Conservation (phyloP, 208 protist species). For the Trypanosoma cruzi region DNA sequence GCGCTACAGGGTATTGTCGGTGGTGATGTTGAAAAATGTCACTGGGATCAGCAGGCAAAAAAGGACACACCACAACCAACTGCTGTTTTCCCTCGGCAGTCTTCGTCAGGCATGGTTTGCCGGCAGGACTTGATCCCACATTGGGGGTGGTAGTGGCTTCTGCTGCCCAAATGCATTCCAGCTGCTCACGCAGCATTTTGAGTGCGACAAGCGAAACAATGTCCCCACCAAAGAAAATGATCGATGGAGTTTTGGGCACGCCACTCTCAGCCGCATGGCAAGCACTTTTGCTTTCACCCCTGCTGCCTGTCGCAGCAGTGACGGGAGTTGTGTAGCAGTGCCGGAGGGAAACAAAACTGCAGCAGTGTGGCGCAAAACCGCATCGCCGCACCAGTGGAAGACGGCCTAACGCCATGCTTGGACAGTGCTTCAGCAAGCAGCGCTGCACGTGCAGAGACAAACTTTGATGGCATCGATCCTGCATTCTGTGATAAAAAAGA, state of each 20-base stretch:
- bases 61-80: slow-evolving; percentile 78
- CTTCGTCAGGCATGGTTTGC: background rate
- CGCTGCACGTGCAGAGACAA: slow-evolving; percentile 1
- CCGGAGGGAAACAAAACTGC: background rate
- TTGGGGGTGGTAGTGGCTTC: too few species aligned
- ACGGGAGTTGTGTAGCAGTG: background rate
- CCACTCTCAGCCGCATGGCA: too few species aligned
- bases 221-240: slow-evolving; percentile 89
- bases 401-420: background rate
- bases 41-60: slow-evolving; percentile 49
- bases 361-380: background rate
- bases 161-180: slow-evolving; percentile 29
- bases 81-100: slow-evolving; percentile 18
- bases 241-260: slow-evolving; percentile 13
- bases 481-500: slow-evolving; percentile 12
- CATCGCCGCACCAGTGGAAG: background rate
- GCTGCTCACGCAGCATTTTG: slow-evolving; percentile 66
- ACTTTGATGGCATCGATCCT: background rate
- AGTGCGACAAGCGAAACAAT: slow-evolving; percentile 75
- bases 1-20: slow-evolving; percentile 78
- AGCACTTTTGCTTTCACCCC: background rate
- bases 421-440: background rate
- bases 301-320: background rate
- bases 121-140: too few species aligned
- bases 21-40: slow-evolving; percentile 39